These are phyloP conservation scores for Cladosporium sp. DNA, from an alignment of 2,329 filamentous ascomycete species.

Conservation along the genomic window DNA sequence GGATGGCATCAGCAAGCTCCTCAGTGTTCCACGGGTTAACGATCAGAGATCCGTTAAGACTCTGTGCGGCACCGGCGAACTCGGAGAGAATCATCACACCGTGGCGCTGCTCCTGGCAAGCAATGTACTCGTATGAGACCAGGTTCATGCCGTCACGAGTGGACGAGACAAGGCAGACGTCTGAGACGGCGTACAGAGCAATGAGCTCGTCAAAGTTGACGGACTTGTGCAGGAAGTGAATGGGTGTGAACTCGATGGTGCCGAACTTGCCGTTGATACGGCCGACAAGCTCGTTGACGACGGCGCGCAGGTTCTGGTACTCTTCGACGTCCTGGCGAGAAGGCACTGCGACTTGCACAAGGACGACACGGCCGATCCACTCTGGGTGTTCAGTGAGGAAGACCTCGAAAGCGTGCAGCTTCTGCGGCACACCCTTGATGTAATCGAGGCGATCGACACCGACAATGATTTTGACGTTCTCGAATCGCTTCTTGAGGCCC, in stretches of 20 bases:
- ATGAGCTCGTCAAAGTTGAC: slow-evolving; percentile 94
- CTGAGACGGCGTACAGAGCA: slow-evolving; percentile 87
- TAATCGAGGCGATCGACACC: slow-evolving; percentile 97
- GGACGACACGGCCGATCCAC: slow-evolving; percentile 95
- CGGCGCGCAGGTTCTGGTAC: slow-evolving; percentile 92
- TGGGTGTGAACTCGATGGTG: slow-evolving; percentile 97
- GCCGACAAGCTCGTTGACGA: slow-evolving; percentile 95
- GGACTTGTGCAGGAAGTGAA: slow-evolving; percentile 97
- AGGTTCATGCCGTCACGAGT: slow-evolving; percentile 99
- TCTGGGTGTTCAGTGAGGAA: slow-evolving; percentile 96
- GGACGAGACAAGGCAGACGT: slow-evolving; percentile 88
- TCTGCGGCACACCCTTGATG: slow-evolving; percentile 98
- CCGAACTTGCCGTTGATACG: slow-evolving; percentile 97
- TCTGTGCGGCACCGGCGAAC: slow-evolving; percentile 94
- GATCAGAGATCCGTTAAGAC: slow-evolving; percentile 87
- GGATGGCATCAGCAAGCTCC: slow-evolving; percentile 87
- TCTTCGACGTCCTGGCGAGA: slow-evolving; percentile 95
- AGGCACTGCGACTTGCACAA: slow-evolving; percentile 94
- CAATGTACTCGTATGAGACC: slow-evolving; percentile 97
- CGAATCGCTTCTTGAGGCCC: slow-evolving; percentile 83
- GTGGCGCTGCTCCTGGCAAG: slow-evolving; percentile 84
- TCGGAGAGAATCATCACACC: slow-evolving; percentile 95
- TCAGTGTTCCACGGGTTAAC: slow-evolving; percentile 99
- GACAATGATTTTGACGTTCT: slow-evolving; percentile 93
- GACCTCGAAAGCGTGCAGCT: slow-evolving; percentile 92